Base-by-base conservation (phyloP, 2,329 filamentous ascomycete species). In the Claviceps digitariae region DNA sequence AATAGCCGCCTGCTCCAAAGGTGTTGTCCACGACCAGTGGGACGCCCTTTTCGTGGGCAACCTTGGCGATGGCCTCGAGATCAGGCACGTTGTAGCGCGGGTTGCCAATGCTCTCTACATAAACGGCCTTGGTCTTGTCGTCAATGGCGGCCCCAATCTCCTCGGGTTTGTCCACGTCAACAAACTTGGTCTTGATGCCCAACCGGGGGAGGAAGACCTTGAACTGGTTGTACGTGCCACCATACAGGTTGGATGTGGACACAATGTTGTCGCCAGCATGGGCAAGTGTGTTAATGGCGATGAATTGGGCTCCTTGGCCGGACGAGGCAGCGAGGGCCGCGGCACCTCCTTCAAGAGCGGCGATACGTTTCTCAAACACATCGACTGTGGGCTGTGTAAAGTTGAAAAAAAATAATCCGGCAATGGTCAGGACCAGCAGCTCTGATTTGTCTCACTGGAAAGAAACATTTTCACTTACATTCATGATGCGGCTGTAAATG, bases 401-500 rank as follows among this genome's bases (percentile, higher is more conserved):
- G 52, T 31, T 54, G 47, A 34, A 3, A 20, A 25, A 13, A 29
- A 8, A 29, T 29, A 8, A 29, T 29, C n/a, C 12, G 34, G 10
- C 10, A 6, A 25, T 13, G 43, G 20, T 25, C 13, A 8, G 1
- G 12, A 29, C 48, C 27, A 43, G 34, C 36, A 20, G 7, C 27
- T n/a, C 25, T 29, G 4, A 25, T 47, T 8, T 43, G 29, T 34
- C 21, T 21, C 53, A 15, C 15, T 21, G 3, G 46, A n/a, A 31
- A 20, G 13, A 15, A 20, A n/a, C 6, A 6, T 8, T 23, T 27
- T 12, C 17, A 70, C 80, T 65, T 64, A 89, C 87, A 71, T 97
- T 96, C 86, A 87, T 89, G 63, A 98, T 90, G 59, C 93, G 88
- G 68, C 85, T 93, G 78, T 98, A 98, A 69, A 97, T 95, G 73